Percentiles rank a stretch among this genome's conserved stretches.
phyloP scores from a whole-genome alignment of 2,329 filamentous ascomycete genomes.

The Fusarium transvaalense region DNA sequence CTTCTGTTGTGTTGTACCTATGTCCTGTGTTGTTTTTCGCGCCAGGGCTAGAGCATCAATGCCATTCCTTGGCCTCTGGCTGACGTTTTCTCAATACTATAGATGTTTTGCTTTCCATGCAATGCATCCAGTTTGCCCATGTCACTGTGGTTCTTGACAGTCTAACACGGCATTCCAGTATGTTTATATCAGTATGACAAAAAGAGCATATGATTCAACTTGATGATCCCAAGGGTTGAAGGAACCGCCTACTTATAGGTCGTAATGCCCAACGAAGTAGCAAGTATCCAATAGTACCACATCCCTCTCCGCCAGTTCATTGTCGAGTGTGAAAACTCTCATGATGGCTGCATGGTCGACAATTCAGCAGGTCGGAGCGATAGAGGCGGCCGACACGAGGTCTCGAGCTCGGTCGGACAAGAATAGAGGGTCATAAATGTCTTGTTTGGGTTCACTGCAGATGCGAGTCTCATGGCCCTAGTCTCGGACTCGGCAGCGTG shows the following conservation, averaged over 20 bases:
- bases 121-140: not conserved
- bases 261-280: not conserved
- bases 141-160: not conserved
- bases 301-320: conserved; percentile 6
- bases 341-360: conserved; percentile 10
- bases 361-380: conserved; percentile 7
- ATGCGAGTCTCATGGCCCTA: conserved; percentile 31
- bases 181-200: not conserved
- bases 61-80: conserved; percentile 2
- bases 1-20: conserved; percentile 33
- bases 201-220: conserved; percentile 2
- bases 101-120: too few relatives aligned
- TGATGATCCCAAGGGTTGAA: not conserved
- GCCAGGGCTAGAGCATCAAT: conserved; percentile 20
- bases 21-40: conserved; percentile 14
- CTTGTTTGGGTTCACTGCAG: conserved; percentile 30
- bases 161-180: not conserved
- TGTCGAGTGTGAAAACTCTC: conserved; percentile 16
- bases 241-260: not conserved
- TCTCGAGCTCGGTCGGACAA: conserved; percentile 14
- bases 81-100: not conserved
- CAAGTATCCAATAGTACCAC: conserved; percentile 4
- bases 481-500: conserved; percentile 34
- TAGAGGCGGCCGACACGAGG: conserved; percentile 1
- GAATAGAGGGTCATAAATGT: conserved; percentile 16